Base-by-base conservation (phyloP, 2,329 filamentous ascomycete species). In the Gaeumannomyces tritici region DNA sequence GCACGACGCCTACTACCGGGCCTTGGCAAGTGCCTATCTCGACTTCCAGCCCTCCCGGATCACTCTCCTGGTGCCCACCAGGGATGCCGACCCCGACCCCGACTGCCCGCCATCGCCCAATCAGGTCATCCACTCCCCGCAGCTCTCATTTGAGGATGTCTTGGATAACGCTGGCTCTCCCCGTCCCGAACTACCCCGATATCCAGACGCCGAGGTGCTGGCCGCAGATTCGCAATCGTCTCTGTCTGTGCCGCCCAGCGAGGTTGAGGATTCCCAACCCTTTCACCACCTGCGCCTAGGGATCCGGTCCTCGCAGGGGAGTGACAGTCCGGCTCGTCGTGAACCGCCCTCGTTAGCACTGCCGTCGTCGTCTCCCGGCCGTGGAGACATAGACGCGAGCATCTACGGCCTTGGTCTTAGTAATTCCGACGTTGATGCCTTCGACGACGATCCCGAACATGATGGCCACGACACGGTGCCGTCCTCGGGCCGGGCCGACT, bases 221-320 rank as follows among this genome's bases (percentile, higher is more conserved):
- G 42, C 42, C 15, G 11, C 29, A 4, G 60, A 42, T 27, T 54
- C 60, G 35, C 61, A 42, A 15, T 72, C 66, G 31, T 76, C 78
- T 60, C 80, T 76, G 75, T 69, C 70, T 57, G 71, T 75, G 18
- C 79, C 78, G 2, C 76, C 80, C 0, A 85, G 81, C 63, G 74
- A 80, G 31, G 75, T 87, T 26, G 76, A 75, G 12, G 84, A 87
- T 67, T 87, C 84, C 0, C 79, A 83, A 65, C 79, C 76, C 0
- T 70, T 74, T 9, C 73, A 75, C 61, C 65, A 72, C 68, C 60
- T 71, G 15, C 64, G 67, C 0, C 64, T 75, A 1, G 59, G 42
- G 6, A 51, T 51, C 11, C 42, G 21, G 42, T 51, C 42, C 21
- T 51, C 18, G 42, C 42, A 47, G 42, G 15, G 18, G 18, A 21